A percentile compares a stretch with the other conserved stretches of the same genome.
These are phyloP conservation scores for Musa itinerans DNA, from an alignment of 176 grass and related monocot species.

Conservation along the genomic window DNA sequence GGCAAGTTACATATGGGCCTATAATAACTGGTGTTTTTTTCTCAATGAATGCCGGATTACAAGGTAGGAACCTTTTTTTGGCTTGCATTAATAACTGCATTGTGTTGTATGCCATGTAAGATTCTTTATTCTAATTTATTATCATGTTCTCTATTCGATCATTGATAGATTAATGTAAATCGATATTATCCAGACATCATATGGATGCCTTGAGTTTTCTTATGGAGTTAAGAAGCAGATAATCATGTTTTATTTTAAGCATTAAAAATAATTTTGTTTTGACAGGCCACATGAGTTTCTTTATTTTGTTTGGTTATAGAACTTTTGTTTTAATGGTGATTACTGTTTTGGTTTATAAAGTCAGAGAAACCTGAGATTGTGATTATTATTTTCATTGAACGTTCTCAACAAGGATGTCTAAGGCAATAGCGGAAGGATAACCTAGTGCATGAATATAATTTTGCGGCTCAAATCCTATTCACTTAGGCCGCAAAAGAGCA, in stretches of 20 bases:
- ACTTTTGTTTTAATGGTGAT: no score
- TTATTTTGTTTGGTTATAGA: no score
- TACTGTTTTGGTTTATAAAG: no score
- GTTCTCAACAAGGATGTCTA: no score
- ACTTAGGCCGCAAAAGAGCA: no score
- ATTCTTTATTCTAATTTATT: background rate
- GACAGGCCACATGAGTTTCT: no score
- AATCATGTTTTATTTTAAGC: background rate
- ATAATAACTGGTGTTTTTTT: slow-evolving; percentile 86
- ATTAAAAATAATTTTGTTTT: background rate
- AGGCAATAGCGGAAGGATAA: no score
- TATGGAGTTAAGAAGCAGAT: background rate
- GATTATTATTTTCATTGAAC: no score
- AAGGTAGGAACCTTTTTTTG: slow-evolving; percentile 45
- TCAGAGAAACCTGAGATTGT: no score
- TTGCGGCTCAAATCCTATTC: no score
- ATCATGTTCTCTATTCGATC: background rate
- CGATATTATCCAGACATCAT: background rate
- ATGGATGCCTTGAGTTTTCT: background rate
- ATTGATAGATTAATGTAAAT: slow-evolving; percentile 5
- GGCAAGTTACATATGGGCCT: slow-evolving; percentile 88
- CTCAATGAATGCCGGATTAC: slow-evolving; percentile 78
- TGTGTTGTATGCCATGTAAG: background rate
- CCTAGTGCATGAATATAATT: no score
- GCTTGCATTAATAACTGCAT: slow-evolving; percentile 8